A percentile compares a stretch with the other conserved stretches of the same genome.
Conservation (phyloP, 257 asterid species). For the Nicotiana tabacum region DNA sequence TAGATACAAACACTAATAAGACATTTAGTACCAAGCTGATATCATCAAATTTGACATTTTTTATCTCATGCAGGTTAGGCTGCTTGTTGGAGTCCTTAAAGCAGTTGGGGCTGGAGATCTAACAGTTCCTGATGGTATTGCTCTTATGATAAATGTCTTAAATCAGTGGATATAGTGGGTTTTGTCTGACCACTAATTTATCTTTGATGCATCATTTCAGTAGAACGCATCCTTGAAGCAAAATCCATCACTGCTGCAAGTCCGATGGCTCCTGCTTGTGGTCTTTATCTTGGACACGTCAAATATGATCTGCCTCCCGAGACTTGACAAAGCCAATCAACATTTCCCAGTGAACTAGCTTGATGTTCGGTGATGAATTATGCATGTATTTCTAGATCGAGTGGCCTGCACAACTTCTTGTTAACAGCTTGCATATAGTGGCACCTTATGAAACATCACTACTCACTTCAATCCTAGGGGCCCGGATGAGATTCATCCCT, state of each 20-base stretch:
- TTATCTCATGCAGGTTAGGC: constrained; percentile 60
- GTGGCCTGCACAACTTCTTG: neutral
- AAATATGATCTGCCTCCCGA: constrained; percentile 59
- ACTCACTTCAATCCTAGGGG: neutral
- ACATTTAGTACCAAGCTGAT: neutral
- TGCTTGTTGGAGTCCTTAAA: constrained; percentile 87
- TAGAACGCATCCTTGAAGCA: constrained; percentile 69
- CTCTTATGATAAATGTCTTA: neutral
- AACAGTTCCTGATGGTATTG: constrained; percentile 66
- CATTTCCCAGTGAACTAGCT: neutral
- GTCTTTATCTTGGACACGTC: constrained; percentile 92
- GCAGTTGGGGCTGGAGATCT: constrained; percentile 71
- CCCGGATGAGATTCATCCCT: neutral
- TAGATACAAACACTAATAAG: neutral
- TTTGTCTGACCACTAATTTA: neutral
- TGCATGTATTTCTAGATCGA: neutral
- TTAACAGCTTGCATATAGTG: neutral
- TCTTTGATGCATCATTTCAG: constrained; percentile 34
- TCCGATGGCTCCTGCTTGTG: constrained; percentile 95
- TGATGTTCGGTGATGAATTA: neutral
- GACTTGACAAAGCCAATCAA: constrained; percentile 3
- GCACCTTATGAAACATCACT: neutral
- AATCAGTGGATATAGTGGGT: neutral
- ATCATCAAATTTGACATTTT: neutral
- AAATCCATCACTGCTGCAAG: constrained; percentile 62